These are phyloP conservation scores for Pichia thaimueangensis DNA, from an alignment of 805 yeast species.

Conservation along the genomic window DNA sequence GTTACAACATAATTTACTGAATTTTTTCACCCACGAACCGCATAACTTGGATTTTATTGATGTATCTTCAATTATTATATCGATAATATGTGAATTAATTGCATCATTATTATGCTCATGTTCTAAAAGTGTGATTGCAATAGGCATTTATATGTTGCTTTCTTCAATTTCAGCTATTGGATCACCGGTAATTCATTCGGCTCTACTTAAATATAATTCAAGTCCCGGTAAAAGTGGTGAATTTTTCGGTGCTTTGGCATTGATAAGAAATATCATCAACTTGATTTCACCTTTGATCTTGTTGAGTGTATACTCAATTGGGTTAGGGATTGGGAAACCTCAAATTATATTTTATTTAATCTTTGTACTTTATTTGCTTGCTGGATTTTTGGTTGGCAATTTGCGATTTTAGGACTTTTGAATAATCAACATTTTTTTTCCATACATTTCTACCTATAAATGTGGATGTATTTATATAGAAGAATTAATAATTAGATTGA, in stretches of 20 bases:
- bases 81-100: constrained; percentile 12
- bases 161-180: constrained; percentile 44
- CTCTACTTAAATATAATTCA: constrained; percentile 51
- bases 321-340: constrained; percentile 34
- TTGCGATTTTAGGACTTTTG: constrained; percentile 4
- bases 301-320: constrained; percentile 41
- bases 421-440: no score
- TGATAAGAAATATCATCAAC: constrained; percentile 45
- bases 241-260: constrained; percentile 62
- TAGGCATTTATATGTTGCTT: constrained; percentile 27
- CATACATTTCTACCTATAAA: no score
- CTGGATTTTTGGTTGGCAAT: constrained; percentile 7
- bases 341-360: constrained; percentile 30
- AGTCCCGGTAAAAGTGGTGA: constrained; percentile 60
- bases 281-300: constrained; percentile 45
- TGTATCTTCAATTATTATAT: constrained; percentile 11
- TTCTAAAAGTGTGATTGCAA: constrained; percentile 35
- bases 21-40: constrained; percentile 30
- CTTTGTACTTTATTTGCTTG: constrained; percentile 3
- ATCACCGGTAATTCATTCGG: constrained; percentile 53
- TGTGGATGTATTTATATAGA: no score
- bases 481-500: no score
- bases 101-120: constrained; percentile 27
- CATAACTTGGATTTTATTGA: constrained; percentile 44
- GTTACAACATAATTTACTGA: constrained; percentile 32